Conservation (phyloP, 192 early-diverging fungal species). For the Coemansia sp. region DNA sequence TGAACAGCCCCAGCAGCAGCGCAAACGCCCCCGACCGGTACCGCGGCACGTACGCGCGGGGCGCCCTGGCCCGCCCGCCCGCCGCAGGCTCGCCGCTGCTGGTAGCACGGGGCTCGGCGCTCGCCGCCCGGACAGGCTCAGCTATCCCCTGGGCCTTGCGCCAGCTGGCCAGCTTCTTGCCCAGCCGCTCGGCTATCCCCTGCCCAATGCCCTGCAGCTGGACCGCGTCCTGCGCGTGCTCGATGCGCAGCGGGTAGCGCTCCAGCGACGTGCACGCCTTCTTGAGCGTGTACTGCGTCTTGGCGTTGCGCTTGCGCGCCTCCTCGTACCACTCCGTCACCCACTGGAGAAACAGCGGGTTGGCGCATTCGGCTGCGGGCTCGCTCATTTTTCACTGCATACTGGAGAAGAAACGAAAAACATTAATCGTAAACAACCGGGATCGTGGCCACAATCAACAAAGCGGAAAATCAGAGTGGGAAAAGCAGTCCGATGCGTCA, state of each 20-base stretch:
- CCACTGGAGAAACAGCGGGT: conserved; percentile 66
- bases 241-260: conserved; percentile 56
- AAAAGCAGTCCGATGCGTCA: too few species aligned
- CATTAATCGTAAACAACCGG: too few species aligned
- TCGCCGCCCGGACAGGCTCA: neutral
- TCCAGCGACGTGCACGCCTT: conserved; percentile 62
- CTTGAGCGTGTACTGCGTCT: conserved; percentile 56
- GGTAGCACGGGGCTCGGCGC: too few species aligned
- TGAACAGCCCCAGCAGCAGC: conserved; percentile 65
- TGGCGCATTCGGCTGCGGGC: conserved; percentile 61
- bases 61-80: conserved; percentile 1
- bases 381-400: too few species aligned
- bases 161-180: conserved; percentile 53
- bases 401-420: too few species aligned
- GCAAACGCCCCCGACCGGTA: conserved; percentile 78
- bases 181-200: conserved; percentile 50
- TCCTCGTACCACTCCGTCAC: conserved; percentile 64
- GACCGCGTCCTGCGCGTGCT: conserved; percentile 57
- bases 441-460: too few species aligned
- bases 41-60: conserved; percentile 63
- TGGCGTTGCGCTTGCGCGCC: conserved; percentile 46
- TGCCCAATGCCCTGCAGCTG: conserved; percentile 66
- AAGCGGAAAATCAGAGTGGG: too few species aligned
- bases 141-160: conserved; percentile 53
- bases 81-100: neutral